Conservation (phyloP, 495 filamentous ascomycete species). For the Neurospora sp. region DNA sequence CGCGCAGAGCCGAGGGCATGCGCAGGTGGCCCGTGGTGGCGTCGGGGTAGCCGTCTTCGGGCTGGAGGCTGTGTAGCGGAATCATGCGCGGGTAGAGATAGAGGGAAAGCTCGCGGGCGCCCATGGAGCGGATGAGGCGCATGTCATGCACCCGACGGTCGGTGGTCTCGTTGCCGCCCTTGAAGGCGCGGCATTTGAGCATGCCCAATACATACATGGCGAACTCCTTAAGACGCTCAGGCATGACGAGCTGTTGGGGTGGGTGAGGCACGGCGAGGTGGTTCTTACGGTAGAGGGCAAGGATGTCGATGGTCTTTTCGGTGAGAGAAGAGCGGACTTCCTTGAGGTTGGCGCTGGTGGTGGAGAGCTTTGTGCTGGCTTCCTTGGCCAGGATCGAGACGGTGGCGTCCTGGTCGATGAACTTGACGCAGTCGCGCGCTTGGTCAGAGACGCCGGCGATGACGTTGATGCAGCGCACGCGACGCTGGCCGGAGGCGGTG, state of each 20-base stretch:
- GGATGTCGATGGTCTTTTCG: conserved; percentile 90
- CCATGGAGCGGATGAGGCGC: conserved; percentile 81
- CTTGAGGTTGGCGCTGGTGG: conserved; percentile 65
- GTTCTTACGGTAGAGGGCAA: conserved; percentile 87
- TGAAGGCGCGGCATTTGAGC: conserved; percentile 86
- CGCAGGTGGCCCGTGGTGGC: conserved; percentile 71
- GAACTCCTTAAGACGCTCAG: conserved; percentile 93
- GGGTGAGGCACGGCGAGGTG: conserved; percentile 70
- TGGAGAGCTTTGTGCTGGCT: conserved; percentile 63
- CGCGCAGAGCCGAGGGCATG: conserved; percentile 66
- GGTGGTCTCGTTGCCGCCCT: conserved; percentile 83
- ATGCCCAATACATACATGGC: conserved; percentile 94
- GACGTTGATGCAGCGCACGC: conserved; percentile 86
- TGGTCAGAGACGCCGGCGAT: conserved; percentile 86
- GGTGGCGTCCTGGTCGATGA: conserved; percentile 90
- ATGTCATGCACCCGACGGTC: conserved; percentile 87
- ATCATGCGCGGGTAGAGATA: conserved; percentile 96
- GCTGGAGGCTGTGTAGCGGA: conserved; percentile 80
- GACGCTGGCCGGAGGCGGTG: conserved; percentile 76
- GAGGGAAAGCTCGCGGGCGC: conserved; percentile 71
- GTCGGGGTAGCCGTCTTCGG: conserved; percentile 79
- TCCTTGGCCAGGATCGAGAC: conserved; percentile 84
- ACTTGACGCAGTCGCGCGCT: conserved; percentile 74
- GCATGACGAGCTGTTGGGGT: conserved; percentile 86
- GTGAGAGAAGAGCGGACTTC: conserved; percentile 76